phyloP scores from a whole-genome alignment of 2,329 filamentous ascomycete genomes.

The Aspergillus proliferans region DNA sequence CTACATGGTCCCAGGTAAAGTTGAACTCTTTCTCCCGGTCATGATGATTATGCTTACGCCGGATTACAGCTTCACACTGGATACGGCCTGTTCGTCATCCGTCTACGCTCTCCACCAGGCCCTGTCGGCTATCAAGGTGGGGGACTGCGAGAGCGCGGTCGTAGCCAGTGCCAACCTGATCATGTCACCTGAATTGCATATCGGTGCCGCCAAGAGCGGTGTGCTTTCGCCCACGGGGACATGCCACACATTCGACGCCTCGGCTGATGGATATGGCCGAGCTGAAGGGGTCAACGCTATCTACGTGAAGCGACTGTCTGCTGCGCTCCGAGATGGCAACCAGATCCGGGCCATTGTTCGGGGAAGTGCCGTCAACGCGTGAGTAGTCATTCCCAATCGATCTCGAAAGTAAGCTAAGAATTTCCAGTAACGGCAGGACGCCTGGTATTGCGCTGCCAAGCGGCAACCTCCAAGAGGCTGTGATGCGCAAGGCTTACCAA shows the following conservation, averaged over 20 bases:
- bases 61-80: constrained; percentile 6
- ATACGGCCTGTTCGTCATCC: constrained; percentile 37
- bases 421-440: constrained; percentile 7
- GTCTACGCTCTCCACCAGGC: constrained; percentile 35
- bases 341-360: constrained; percentile 17
- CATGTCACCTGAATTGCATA: constrained; percentile 12
- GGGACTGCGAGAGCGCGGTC: constrained; percentile 17
- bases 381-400: background rate
- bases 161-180: constrained; percentile 20
- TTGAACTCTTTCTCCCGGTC: too few species aligned
- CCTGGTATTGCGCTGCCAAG: constrained; percentile 22
- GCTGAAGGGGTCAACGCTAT: constrained; percentile 22
- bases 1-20: constrained; percentile 25
- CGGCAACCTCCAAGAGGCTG: constrained; percentile 28
- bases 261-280: constrained; percentile 31
- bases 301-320: constrained; percentile 31
- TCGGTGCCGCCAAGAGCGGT: constrained; percentile 23
- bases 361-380: constrained; percentile 8
- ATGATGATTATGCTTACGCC: too few species aligned
- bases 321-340: constrained; percentile 36
- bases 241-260: constrained; percentile 30
- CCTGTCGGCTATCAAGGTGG: constrained; percentile 16
- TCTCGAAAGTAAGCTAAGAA: background rate
- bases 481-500: constrained; percentile 35
- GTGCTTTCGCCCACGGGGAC: constrained; percentile 27